phyloP scores from a whole-genome alignment of 2,329 filamentous ascomycete genomes.

The Endoconidiophora polonica region DNA sequence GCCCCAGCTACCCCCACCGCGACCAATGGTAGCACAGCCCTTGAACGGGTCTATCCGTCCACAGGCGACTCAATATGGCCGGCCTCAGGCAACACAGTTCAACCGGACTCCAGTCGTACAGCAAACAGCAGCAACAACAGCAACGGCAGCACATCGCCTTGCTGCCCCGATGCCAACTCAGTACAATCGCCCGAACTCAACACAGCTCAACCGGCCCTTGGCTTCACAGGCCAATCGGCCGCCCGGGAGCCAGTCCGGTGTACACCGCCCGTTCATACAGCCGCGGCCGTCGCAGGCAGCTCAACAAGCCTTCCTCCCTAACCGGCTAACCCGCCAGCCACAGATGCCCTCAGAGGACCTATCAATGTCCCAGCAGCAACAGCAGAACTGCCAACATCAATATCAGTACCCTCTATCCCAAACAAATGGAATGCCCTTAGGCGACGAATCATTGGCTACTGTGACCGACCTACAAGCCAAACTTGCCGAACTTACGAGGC shows the following conservation, averaged over 20 bases:
- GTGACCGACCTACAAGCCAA: constrained; percentile 34
- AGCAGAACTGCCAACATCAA: background rate
- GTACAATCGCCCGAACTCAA: constrained; percentile 20
- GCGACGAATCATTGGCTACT: constrained; percentile 22
- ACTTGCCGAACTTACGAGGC: constrained; percentile 34
- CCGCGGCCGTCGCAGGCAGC: background rate
- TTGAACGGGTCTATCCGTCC: constrained; percentile 14
- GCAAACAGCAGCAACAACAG: background rate
- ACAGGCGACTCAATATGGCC: constrained; percentile 26
- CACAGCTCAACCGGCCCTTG: background rate
- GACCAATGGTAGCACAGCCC: background rate
- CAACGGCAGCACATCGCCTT: background rate
- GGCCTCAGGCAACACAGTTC: constrained; percentile 14
- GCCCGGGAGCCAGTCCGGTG: background rate
- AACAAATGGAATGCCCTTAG: background rate
- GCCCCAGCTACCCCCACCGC: constrained; percentile 12
- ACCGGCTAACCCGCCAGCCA: background rate
- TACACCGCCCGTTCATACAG: constrained; percentile 5
- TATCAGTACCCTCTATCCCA: background rate
- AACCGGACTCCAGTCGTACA: background rate
- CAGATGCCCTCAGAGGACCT: too few species aligned
- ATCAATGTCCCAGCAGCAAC: background rate
- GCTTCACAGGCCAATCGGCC: background rate
- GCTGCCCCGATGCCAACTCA: constrained; percentile 19
- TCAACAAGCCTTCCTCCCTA: background rate